Evolutionary conservation across 768 basidiomycete genomes (phyloP), one percentile per base, ranked within the genome.

Genomic region (Suillus weaverae): DNA sequence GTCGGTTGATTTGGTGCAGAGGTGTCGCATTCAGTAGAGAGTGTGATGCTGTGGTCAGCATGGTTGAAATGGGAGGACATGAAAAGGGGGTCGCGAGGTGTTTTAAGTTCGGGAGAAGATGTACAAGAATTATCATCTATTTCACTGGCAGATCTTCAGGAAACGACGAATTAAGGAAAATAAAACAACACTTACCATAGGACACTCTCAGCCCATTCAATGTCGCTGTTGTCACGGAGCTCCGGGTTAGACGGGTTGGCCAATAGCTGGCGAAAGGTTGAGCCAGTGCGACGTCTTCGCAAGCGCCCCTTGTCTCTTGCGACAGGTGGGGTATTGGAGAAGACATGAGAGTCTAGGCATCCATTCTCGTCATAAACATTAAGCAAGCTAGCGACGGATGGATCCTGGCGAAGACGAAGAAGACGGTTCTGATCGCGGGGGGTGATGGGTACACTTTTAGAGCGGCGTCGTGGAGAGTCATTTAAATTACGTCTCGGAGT

Each of bases 151-250:
- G 14, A 33, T 60, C 1, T 53, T 54, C 36, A 57, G 22, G 22
- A 30, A 16, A 13, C 20, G 5, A n/a, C 32, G n/a, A 51, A n/a
- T 32, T 10, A 38, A 44, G 16, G 43, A 48, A 18, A 43, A 53
- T 16, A 8, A 14, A 46, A 5, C 41, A 16, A 7, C 0, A 70
- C 86, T 64, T 68, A 92, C 91, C 82, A 84, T 61, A 92, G 79
- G 74, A 85, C 88, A 50, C 84, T 83, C 77, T 94, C 91, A 14
- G 91, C 91, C 91, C 91, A 94, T 2, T 91, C 92, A 62, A 94
- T 91, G 68, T 93, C 91, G 67, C 80, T 80, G n/a, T 74, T 71
- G 62, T 80, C 77, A 33, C 68, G 65, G 18, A 71, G 51, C 18
- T 69, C 67, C 35, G 64, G 76, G 1, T 75, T 70, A 11, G 69